A percentile compares a stretch with the other conserved stretches of the same genome.
phyloP scores from a whole-genome alignment of 208 protist genomes.

The Trichomonas tenax region DNA sequence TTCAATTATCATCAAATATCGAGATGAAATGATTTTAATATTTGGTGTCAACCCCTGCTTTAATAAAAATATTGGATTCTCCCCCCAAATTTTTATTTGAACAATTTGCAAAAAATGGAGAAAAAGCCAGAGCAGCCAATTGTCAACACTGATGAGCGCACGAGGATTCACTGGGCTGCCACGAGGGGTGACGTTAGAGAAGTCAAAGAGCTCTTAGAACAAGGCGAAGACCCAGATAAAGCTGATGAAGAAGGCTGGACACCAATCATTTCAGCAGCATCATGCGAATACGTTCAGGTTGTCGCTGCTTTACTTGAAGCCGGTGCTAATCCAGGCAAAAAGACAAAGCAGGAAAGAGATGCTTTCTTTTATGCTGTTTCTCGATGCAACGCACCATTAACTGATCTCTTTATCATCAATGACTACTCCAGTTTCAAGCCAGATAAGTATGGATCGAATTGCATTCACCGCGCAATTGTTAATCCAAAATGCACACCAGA shows the following conservation, averaged over 20 bases:
- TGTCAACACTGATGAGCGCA: neutral
- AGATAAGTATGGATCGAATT: neutral
- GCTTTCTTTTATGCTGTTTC: conserved; percentile 14
- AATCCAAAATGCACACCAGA: neutral
- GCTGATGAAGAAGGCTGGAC: neutral
- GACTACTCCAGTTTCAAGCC: neutral
- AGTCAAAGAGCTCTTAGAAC: neutral
- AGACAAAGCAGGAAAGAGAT: neutral
- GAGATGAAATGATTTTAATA: too few species aligned
- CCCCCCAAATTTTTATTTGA: too few species aligned
- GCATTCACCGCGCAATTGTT: neutral
- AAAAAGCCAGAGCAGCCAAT: neutral
- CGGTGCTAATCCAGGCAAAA: neutral
- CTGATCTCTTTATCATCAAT: neutral
- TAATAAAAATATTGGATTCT: too few species aligned
- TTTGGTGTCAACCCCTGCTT: too few species aligned
- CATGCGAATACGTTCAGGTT: neutral
- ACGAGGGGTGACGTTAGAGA: neutral
- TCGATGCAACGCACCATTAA: neutral
- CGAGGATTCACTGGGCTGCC: neutral
- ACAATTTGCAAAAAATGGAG: neutral
- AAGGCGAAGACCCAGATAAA: neutral
- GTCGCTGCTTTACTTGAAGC: neutral
- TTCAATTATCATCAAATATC: too few species aligned
- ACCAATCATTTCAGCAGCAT: neutral